phyloP scores from a whole-genome alignment of 164 flowering plant species.

The Nymphaea thermarum region DNA sequence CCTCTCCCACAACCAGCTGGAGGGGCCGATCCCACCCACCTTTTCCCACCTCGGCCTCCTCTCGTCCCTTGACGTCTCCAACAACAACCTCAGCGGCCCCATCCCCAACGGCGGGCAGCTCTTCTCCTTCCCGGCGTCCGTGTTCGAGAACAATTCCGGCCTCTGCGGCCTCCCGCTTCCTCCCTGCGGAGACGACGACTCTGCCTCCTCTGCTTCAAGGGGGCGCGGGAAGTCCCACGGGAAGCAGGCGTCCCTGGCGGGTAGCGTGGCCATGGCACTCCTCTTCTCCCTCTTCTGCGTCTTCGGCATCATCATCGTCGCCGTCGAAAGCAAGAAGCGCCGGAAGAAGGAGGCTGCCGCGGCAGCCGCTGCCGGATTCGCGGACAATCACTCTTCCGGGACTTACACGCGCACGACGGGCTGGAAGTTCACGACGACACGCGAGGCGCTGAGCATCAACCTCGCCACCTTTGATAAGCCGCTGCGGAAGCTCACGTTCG shows the following conservation, averaged over 20 bases:
- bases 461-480: slow-evolving; percentile 90
- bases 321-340: slow-evolving; percentile 54
- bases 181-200: slow-evolving; percentile 26
- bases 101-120: slow-evolving; percentile 75
- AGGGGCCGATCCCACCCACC: slow-evolving; percentile 59
- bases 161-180: slow-evolving; percentile 80
- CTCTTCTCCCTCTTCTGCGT: slow-evolving; percentile 71
- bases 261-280: slow-evolving; percentile 86
- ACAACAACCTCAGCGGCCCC: slow-evolving; percentile 57
- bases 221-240: slow-evolving; percentile 42
- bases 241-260: slow-evolving; percentile 58
- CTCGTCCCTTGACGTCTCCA: slow-evolving; percentile 61
- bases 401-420: slow-evolving; percentile 7
- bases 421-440: slow-evolving; percentile 64
- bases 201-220: slow-evolving; percentile 6
- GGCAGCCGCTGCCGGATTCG: slow-evolving; percentile 43
- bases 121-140: slow-evolving; percentile 41
- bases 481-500: slow-evolving; percentile 81
- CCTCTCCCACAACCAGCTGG: slow-evolving; percentile 57
- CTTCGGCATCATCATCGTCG: slow-evolving; percentile 51
- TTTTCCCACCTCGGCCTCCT: slow-evolving; percentile 44
- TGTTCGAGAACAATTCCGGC: slow-evolving; percentile 60
- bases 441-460: slow-evolving; percentile 81
- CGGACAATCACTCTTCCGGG: slow-evolving; percentile 43
- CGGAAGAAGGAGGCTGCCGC: slow-evolving; percentile 38